Percentiles rank a stretch among this genome's conserved stretches.
phyloP scores from a whole-genome alignment of 129 eudicot genomes.

The Artemisia annua region DNA sequence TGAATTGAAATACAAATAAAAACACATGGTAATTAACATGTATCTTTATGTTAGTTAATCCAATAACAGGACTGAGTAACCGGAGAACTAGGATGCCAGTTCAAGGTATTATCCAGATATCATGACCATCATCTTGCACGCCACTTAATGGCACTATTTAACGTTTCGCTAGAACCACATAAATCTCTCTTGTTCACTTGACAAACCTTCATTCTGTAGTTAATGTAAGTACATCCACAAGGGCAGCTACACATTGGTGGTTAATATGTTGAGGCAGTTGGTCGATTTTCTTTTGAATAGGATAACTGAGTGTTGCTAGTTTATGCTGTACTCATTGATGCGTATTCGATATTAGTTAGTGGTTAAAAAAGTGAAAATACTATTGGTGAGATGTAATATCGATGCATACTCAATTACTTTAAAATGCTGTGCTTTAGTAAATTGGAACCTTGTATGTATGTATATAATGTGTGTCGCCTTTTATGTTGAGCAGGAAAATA shows the following conservation, averaged over 20 bases:
- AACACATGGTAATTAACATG: not conserved
- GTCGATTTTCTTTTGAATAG: not conserved
- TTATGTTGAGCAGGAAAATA: constrained; percentile 52
- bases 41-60: constrained; percentile 1
- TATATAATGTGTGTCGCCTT: not conserved
- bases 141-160: not conserved
- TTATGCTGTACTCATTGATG: not conserved
- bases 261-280: not conserved
- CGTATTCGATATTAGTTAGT: not conserved
- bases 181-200: no score
- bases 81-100: not conserved
- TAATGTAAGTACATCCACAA: not conserved
- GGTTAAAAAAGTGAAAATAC: not conserved
- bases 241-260: not conserved
- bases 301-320: not conserved
- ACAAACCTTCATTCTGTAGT: not conserved
- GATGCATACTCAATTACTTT: not conserved
- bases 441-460: not conserved
- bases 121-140: no score
- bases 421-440: not conserved
- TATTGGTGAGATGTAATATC: not conserved
- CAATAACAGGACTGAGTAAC: not conserved
- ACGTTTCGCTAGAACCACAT: not conserved
- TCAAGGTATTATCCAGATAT: not conserved
- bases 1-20: not conserved